Conservation (phyloP, 306 rosid genomes). For the Cucurbita ficifolia region DNA sequence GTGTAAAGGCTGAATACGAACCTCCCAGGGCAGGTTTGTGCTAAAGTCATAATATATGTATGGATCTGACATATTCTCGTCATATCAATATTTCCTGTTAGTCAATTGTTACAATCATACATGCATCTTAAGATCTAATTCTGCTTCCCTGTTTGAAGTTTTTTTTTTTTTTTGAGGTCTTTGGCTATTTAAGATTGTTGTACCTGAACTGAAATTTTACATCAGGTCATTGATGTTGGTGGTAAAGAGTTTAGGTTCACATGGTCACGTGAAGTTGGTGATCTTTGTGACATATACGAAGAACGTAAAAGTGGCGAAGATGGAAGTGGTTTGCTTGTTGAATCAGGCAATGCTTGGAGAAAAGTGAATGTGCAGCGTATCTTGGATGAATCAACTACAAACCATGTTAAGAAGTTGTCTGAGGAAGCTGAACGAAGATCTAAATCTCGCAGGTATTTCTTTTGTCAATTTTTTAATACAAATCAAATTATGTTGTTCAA, state of each 20-base stretch:
- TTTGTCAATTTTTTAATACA: not conserved
- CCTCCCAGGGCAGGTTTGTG: not conserved
- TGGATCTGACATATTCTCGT: not conserved
- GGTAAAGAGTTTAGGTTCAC: constrained; percentile 85
- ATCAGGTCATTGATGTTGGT: constrained; percentile 81
- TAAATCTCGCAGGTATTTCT: constrained; percentile 61
- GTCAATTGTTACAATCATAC: not conserved
- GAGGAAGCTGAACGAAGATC: constrained; percentile 78
- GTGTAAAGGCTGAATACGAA: not conserved
- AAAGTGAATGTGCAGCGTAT: constrained; percentile 78
- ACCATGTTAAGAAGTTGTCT: constrained; percentile 69
- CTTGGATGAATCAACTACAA: constrained; percentile 71
- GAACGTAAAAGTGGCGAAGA: constrained; percentile 65
- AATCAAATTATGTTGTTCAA: not conserved
- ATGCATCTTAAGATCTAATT: not conserved
- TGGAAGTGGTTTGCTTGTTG: constrained; percentile 68
- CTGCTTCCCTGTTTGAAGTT: not conserved
- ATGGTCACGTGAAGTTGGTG: constrained; percentile 72
- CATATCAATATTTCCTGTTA: not conserved
- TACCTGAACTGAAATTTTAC: constrained; percentile 4
- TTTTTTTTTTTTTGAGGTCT: not conserved
- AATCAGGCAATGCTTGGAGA: constrained; percentile 94
- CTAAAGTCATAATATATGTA: not conserved
- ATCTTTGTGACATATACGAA: constrained; percentile 80
- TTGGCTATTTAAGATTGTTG: not conserved